phyloP scores from a whole-genome alignment of 2,329 filamentous ascomycete species.

The Colletotrichum orchidophilum region DNA sequence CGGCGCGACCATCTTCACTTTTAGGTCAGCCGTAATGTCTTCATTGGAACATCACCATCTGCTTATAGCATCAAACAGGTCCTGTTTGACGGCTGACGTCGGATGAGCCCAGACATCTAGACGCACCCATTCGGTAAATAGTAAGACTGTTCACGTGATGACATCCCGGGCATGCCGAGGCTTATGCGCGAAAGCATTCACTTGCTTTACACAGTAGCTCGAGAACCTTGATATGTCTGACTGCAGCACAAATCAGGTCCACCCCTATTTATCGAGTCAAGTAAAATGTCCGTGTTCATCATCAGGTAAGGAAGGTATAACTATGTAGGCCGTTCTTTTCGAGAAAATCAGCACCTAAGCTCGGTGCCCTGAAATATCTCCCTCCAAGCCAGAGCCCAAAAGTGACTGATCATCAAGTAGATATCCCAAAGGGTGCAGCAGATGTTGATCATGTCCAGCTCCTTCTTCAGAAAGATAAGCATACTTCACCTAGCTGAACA shows the following conservation, averaged over 20 bases:
- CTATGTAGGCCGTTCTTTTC: not conserved
- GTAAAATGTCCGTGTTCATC: not conserved
- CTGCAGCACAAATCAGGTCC: not conserved
- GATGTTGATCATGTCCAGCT: not conserved
- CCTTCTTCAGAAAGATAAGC: not conserved
- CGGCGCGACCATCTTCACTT: not conserved
- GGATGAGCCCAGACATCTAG: not conserved
- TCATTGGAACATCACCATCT: not conserved
- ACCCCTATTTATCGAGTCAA: not conserved
- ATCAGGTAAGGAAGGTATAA: not conserved
- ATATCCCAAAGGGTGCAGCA: not conserved
- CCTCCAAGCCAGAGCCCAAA: not conserved
- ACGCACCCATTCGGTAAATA: not conserved
- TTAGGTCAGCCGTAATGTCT: not conserved
- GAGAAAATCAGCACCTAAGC: not conserved
- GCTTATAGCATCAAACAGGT: not conserved
- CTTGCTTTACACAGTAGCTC: not conserved
- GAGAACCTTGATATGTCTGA: too few species aligned
- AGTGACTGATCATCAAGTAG: not conserved
- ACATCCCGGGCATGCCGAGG: not conserved
- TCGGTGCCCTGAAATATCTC: not conserved
- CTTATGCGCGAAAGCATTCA: not conserved
- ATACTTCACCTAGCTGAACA: conserved; percentile 6
- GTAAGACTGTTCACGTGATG: not conserved
- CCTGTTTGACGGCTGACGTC: not conserved